Percentiles rank a stretch among this genome's conserved stretches.
These are phyloP conservation scores for Tricladium varicosporioides DNA, from an alignment of 2,329 filamentous ascomycete species.

Conservation along the genomic window DNA sequence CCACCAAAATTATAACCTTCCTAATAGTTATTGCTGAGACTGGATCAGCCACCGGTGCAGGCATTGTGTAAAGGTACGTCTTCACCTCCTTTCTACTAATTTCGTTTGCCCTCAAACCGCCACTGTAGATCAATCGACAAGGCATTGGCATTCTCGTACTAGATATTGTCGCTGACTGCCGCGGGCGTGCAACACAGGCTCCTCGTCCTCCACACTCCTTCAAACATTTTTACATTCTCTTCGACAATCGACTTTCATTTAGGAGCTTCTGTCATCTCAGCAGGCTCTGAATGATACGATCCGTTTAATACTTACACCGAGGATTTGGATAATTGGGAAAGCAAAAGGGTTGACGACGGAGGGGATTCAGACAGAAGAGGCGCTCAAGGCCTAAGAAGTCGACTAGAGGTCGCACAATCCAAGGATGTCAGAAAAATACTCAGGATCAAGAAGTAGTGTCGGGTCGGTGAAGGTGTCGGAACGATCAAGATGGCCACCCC, in stretches of 20 bases:
- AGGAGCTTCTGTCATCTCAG: slow-evolving; percentile 33
- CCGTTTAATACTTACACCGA: slow-evolving; percentile 24
- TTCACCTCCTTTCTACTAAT: slow-evolving; percentile 13
- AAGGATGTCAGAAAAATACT: slow-evolving; percentile 21
- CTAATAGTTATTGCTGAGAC: slow-evolving; percentile 23
- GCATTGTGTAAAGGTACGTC: slow-evolving; percentile 34
- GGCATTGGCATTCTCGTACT: slow-evolving; percentile 8
- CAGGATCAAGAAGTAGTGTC: slow-evolving; percentile 27
- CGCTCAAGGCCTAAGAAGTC: slow-evolving; percentile 17
- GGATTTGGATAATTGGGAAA: slow-evolving; percentile 20
- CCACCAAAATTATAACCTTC: slow-evolving; percentile 18
- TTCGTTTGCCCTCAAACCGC: slow-evolving; percentile 17
- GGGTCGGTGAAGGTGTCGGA: slow-evolving; percentile 55
- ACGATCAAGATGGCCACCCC: slow-evolving; percentile 76
- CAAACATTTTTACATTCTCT: slow-evolving; percentile 21
- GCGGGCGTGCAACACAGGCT: slow-evolving; percentile 24
- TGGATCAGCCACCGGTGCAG: slow-evolving; percentile 33
- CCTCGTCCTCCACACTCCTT: slow-evolving; percentile 26
- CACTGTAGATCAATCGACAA: slow-evolving; percentile 16
- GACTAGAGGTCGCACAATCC: slow-evolving; percentile 26
- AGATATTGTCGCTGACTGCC: slow-evolving; percentile 20
- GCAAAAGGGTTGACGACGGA: slow-evolving; percentile 7
- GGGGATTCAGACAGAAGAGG: slow-evolving; percentile 12
- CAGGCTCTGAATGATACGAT: slow-evolving; percentile 36
- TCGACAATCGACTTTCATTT: slow-evolving; percentile 20